Conservation (phyloP, 306 rosid species). For the Albizia julibrissin region DNA sequence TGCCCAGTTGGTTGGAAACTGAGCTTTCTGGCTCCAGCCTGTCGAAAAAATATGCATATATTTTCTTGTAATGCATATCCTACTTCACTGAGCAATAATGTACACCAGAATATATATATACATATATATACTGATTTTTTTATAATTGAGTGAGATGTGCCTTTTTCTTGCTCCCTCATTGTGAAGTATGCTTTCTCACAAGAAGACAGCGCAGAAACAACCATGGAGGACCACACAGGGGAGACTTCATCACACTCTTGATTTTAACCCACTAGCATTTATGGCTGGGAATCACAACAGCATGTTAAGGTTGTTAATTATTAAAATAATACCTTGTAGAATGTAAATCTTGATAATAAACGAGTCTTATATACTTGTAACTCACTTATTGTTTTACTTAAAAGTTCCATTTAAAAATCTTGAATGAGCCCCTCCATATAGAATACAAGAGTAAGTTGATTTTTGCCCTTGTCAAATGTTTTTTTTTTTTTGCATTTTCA, state of each 20-base stretch:
- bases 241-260: background rate
- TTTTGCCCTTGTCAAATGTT: too few species aligned
- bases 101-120: background rate
- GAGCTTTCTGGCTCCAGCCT: background rate
- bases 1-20: background rate
- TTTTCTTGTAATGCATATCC: background rate
- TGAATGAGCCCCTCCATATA: background rate
- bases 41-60: background rate
- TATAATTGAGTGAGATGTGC: background rate
- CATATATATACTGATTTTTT: background rate
- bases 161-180: background rate
- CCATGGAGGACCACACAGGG: background rate
- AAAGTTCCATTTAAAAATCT: background rate
- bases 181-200: background rate
- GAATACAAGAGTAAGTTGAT: background rate
- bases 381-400: background rate
- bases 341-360: background rate
- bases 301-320: background rate
- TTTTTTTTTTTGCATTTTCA: too few species aligned
- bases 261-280: background rate
- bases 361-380: background rate
- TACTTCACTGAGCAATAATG: background rate
- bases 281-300: background rate
- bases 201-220: background rate
- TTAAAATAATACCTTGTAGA: background rate